Conservation (phyloP, 202 grass and related monocot species). For the Cymbopogon flexuosus region DNA sequence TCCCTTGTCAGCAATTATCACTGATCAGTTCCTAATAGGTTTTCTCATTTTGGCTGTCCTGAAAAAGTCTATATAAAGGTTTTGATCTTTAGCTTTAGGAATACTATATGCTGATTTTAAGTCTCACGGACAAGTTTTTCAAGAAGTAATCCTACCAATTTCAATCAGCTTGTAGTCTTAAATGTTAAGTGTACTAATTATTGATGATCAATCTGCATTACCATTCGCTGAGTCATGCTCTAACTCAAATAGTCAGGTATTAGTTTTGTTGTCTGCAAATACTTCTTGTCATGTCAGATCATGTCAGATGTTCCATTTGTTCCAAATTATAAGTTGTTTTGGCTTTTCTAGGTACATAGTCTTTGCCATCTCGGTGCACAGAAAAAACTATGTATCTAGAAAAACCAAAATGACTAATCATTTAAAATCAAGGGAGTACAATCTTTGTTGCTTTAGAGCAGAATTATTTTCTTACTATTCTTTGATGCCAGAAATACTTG, state of each 20-base stretch:
- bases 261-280: conserved; percentile 3
- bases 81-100: conserved; percentile 7
- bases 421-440: no score
- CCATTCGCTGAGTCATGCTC: neutral
- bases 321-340: no score
- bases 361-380: no score
- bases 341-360: no score
- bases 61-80: neutral
- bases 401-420: no score
- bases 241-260: conserved; percentile 1
- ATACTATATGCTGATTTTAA: neutral
- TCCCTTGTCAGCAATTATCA: neutral
- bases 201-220: neutral
- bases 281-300: neutral
- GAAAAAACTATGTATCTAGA: no score
- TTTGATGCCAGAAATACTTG: no score
- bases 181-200: neutral
- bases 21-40: neutral
- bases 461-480: no score
- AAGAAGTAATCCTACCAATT: neutral
- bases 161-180: neutral
- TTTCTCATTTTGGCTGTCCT: neutral
- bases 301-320: neutral
- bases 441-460: no score
- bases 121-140: neutral